These are phyloP conservation scores for Scutellaria galericulata DNA, from an alignment of 257 asterid genomes.

Conservation along the genomic window DNA sequence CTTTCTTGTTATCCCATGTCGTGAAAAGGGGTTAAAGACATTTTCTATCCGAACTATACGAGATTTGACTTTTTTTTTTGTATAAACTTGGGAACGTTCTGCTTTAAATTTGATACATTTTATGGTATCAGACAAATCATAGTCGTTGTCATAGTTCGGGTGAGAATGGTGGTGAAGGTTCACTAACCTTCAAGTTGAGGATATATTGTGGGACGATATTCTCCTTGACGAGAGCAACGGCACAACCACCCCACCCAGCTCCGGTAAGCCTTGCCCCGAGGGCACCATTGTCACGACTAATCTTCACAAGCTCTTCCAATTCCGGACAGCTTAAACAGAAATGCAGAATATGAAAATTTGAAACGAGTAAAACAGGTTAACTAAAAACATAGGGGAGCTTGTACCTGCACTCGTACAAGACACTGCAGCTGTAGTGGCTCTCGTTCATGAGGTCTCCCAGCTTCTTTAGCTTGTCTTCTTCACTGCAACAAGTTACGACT, in stretches of 20 bases:
- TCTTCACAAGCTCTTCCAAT: conserved; percentile 85
- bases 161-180: background rate
- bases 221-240: conserved; percentile 97
- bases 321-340: conserved; percentile 69
- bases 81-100: too few relatives aligned
- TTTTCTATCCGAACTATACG: too few relatives aligned
- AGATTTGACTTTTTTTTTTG: too few relatives aligned
- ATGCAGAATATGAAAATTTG: too few relatives aligned
- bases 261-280: conserved; percentile 97
- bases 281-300: conserved; percentile 77
- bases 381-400: background rate
- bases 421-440: conserved; percentile 94
- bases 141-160: too few relatives aligned
- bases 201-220: conserved; percentile 78
- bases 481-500: conserved; percentile 49
- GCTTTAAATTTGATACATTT: too few relatives aligned
- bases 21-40: too few relatives aligned
- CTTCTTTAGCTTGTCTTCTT: conserved; percentile 78
- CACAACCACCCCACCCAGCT: conserved; percentile 99
- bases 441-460: conserved; percentile 95
- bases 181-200: conserved; percentile 78
- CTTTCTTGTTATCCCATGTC: too few relatives aligned
- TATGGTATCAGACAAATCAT: too few relatives aligned
- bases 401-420: conserved; percentile 95
- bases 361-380: too few relatives aligned